A percentile compares a stretch with the other conserved stretches of the same genome.
These are phyloP conservation scores for Amauroascus verrucosus DNA, from an alignment of 2,329 filamentous ascomycete species.

Conservation along the genomic window DNA sequence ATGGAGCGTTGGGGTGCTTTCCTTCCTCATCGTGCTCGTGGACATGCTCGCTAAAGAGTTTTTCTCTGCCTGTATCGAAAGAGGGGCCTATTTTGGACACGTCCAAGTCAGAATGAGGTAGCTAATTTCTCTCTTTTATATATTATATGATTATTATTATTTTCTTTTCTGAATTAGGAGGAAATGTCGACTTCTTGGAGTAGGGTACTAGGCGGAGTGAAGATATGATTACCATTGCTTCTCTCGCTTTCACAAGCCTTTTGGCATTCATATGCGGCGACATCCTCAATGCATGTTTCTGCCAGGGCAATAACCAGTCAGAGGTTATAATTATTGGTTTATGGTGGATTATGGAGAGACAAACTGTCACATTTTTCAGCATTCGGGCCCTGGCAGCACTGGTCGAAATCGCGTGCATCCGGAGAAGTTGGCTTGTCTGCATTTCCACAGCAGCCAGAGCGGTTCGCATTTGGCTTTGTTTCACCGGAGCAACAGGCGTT, in stretches of 20 bases:
- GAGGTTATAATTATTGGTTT: background rate
- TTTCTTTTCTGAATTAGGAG: too few species aligned
- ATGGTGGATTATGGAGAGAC: background rate
- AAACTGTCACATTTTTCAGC: constrained; percentile 9
- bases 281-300: constrained; percentile 12
- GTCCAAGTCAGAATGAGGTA: background rate
- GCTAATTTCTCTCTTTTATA: background rate
- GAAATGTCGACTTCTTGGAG: too few species aligned
- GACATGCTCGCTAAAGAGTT: constrained; percentile 11
- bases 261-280: constrained; percentile 11
- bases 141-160: background rate
- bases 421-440: background rate
- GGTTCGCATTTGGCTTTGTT: too few species aligned
- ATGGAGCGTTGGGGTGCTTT: constrained; percentile 16
- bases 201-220: background rate
- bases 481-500: background rate
- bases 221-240: background rate
- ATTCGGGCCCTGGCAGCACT: constrained; percentile 3
- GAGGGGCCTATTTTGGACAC: background rate
- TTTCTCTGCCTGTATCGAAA: background rate
- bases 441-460: background rate
- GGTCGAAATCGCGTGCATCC: background rate
- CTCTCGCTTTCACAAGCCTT: constrained; percentile 5
- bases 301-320: constrained; percentile 1
- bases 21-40: constrained; percentile 18